Base-by-base conservation (phyloP, 2,329 filamentous ascomycete genomes). In the Coniochaeta sp. region DNA sequence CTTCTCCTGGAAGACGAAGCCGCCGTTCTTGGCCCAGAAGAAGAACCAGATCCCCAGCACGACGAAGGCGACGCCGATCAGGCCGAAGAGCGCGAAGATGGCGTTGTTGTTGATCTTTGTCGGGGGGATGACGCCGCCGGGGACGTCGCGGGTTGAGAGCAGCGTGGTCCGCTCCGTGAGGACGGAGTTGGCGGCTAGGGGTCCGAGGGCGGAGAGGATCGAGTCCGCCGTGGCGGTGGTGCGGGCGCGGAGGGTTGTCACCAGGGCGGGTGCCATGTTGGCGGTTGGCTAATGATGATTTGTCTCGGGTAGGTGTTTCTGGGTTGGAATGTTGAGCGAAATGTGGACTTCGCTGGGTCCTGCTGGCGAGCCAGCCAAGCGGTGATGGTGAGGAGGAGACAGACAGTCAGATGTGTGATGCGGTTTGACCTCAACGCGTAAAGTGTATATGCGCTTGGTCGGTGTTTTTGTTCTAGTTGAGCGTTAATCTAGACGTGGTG, bases 21-120 rank as follows among this genome's bases (percentile, higher is more conserved):
- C 95, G 63, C 95, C 95, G 68, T 98, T 96, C 76, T 90, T 93
- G 60, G 93, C 93, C 89, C 91, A 96, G 82, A 96, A 96, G 83
- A 99, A 98, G 82, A 99, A 97, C 93, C 95, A 99, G 70, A 98
- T 91, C 26, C 82, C 84, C 0, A 80, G 83, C 3, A 90, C 61
- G 26, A 95, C 89, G 70, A 98, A 89, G 34, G 77, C 85, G 0
- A 87, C 86, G 36, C 90, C 91, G 58, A 98, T 85, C 19, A 97
- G 73, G 12, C 90, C 93, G 71, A 98, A 96, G 1, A 98, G 79
- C 0, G 89, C 88, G 70, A 98, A 90, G 67, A 96, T 86, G 61
- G 86, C 90, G 22, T 81, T 83, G 69, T 88, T 88, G 75, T 82
- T 85, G 73, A 87, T 84, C 60, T 81, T 67, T 42, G 79, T 72